Conservation (phyloP, 1,284 basidiomycete genomes). For the Ustilago shanxiensis region DNA sequence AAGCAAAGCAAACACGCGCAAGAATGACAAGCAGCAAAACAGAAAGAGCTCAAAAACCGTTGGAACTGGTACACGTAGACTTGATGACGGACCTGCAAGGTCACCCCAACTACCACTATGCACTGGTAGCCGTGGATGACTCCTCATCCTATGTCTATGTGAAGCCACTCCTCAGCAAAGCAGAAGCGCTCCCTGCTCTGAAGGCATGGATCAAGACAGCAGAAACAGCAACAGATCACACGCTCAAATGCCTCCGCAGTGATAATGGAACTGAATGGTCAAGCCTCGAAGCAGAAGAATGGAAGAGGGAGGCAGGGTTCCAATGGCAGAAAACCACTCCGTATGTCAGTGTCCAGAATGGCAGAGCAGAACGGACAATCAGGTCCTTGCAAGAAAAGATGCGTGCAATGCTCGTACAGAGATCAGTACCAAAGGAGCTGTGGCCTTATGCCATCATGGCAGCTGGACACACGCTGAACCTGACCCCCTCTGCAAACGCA, state of each 20-base stretch:
- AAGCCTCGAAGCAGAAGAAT: neutral
- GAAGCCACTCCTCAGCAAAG: conserved; percentile 1
- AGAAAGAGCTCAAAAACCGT: neutral
- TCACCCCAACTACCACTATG: conserved; percentile 9
- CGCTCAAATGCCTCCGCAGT: neutral
- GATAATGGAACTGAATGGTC: conserved; percentile 2
- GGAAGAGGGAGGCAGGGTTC: neutral
- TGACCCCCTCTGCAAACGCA: neutral
- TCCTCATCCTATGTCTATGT: conserved; percentile 1
- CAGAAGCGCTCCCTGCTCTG: neutral
- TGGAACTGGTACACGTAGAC: conserved; percentile 7
- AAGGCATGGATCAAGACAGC: neutral
- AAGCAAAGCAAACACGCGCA: neutral
- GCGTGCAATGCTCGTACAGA: conserved; percentile 4
- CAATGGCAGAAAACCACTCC: conserved; percentile 7
- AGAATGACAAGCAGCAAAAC: neutral
- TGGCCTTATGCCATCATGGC: conserved; percentile 10
- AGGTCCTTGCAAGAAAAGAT: neutral
- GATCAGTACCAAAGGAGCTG: neutral
- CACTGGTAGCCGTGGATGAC: conserved; percentile 10
- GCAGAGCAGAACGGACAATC: neutral
- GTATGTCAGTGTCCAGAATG: conserved; percentile 6
- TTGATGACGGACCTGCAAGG: conserved; percentile 8
- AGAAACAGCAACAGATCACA: neutral
- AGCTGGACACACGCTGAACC: conserved; percentile 3